Base-by-base conservation (phyloP, 2,329 filamentous ascomycete species). In the Calonectria naviculata region DNA sequence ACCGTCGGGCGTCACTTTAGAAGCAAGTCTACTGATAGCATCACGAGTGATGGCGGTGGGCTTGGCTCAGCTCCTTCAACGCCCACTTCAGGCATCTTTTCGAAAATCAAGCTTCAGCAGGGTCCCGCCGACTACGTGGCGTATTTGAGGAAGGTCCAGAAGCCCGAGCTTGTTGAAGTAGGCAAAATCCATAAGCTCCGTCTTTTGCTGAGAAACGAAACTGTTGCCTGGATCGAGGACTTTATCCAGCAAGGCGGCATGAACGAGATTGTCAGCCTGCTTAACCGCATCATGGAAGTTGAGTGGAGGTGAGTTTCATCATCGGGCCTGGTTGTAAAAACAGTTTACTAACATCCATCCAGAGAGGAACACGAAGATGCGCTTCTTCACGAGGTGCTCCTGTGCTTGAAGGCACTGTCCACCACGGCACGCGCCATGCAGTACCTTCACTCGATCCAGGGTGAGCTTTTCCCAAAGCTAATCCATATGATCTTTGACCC, bases 301-400 rank as follows among this genome's bases (percentile, higher is more conserved):
- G 97, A 98, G 82, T 99, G 97, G 96, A 94, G 95, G 93, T 95
- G 84, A 82, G 91, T 84, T 12, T 21, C 15, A 69, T 68, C 68
- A 24, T 13, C 21, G 42, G 24, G 2, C 28, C 6, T 66, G 21
- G 34, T 17, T 62, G 17, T 28, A 10, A 24, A n/a, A 21, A 24
- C n/a, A 67, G 26, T 4, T 41, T 34, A 29, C 76, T 77, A 49
- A 71, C 60, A 58, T 21, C 4, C 24, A 28, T 65, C 71, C 75
- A 95, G 94, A 79, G 97, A 98, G 87, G 97, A 98, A 78, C 96
- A 98, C 79, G 97, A 98, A 84, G 97, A 98, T 80, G 93, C 93
- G 12, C 88, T 99, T 42, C 89, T 99, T 8, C 96, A 98, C 79
- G 97, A 99, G 83, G 93, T 95, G 34, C 87, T 99, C 61, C 89